Base-by-base conservation (phyloP, 2,329 filamentous ascomycete species). In the Davidsoniella virescens region DNA sequence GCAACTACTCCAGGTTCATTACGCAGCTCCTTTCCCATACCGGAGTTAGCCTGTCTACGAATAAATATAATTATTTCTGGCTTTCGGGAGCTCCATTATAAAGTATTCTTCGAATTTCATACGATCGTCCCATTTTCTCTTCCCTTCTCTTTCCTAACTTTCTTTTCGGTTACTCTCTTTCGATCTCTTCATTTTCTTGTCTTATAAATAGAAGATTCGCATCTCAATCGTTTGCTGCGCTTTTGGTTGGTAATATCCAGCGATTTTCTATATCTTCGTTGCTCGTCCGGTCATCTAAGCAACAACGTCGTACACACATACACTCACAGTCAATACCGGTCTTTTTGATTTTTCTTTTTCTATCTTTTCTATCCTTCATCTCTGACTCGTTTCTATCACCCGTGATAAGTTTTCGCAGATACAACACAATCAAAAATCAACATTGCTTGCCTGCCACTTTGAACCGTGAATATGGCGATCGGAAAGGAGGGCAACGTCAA, bases 401-500 rank as follows among this genome's bases (percentile, higher is more conserved):
- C 10, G 26, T 33, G 26, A 8, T 33, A 9, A 4, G 4, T 12
- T 5, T 8, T 33, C 9, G 10, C 26, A 5, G 26, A 33, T 5
- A 33, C 8, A 33, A 9, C 26, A 9, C 26, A n/a, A n/a, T 8
- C 7, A n/a, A 10, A 45, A 26, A 23, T 36, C 37, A 36, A 16
- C 8, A n/a, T 25, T 43, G 33, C 5, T 17, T 43, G 38, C 20
- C 20, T 43, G 38, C 10, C 20, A 45, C 17, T 18, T 16, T 16
- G 18, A 45, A 14, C 26, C 37, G 25, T 49, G 6, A n/a, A 33
- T 9, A 69, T 69, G 66, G 61, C 65, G 23, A 65, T 68, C 48
- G 66, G 66, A 43, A 66, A 62, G 52, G 66, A 69, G 59, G 63
- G 66, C 54, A 73, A 73, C 54, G 72, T 77, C 18, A 76, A 76